Evolutionary conservation across 345 rosid species (phyloP).

Genomic region (Melastoma malabathricum): DNA sequence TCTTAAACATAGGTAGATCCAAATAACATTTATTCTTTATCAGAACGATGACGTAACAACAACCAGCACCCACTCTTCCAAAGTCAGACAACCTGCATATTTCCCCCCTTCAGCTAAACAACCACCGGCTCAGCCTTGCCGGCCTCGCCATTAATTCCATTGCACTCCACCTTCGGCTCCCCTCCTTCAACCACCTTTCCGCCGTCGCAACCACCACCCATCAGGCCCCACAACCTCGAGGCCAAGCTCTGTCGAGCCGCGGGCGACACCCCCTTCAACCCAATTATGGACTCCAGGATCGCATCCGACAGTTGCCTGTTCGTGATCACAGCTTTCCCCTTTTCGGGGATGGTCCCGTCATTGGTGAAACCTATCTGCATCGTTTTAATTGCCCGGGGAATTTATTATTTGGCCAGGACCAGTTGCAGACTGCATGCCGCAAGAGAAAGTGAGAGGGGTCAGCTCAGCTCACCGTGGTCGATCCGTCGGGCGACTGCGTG

Average conservation of each 20-base stretch:
- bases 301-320: conserved; percentile 56
- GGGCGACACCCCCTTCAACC: conserved; percentile 73
- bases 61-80: too few species aligned
- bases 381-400: too few species aligned
- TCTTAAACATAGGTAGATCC: too few species aligned
- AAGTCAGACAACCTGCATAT: too few species aligned
- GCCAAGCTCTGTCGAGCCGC: conserved; percentile 40
- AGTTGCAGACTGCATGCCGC: too few species aligned
- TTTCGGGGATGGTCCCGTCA: conserved; percentile 42
- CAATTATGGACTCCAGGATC: conserved; percentile 58
- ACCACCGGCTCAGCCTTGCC: too few species aligned
- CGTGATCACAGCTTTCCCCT: conserved; percentile 33
- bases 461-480: conserved; percentile 38
- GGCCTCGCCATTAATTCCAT: too few species aligned
- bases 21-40: too few species aligned
- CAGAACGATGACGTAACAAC: too few species aligned
- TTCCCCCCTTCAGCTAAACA: too few species aligned
- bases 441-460: not conserved
- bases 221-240: conserved; percentile 28
- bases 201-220: conserved; percentile 10
- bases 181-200: conserved; percentile 1
- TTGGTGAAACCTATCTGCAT: conserved; percentile 53
- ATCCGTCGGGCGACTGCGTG: conserved; percentile 37
- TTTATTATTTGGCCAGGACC: not conserved
- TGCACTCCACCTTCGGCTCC: not conserved